These are phyloP conservation scores for Candolleomyces efflorescens DNA, from an alignment of 768 basidiomycete genomes.

Conservation along the genomic window DNA sequence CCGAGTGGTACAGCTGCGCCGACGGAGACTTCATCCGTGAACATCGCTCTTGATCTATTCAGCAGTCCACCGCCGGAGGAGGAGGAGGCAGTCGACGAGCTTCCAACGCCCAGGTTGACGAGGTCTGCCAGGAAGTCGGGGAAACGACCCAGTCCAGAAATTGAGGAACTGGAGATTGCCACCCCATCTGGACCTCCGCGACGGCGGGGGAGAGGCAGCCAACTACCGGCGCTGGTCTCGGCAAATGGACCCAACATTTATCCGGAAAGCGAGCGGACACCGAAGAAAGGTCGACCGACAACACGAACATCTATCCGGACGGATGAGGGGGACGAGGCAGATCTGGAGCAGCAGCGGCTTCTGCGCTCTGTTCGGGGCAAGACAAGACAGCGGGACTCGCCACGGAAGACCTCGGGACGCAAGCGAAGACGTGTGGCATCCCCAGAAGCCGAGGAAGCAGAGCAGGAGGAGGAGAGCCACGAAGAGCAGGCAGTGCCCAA, in stretches of 20 bases:
- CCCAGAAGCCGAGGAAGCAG: conserved; percentile 7
- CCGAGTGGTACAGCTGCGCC: not conserved
- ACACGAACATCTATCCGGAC: not conserved
- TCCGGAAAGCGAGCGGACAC: not conserved
- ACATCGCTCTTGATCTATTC: conserved; percentile 1
- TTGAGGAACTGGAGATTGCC: not conserved
- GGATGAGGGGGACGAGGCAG: not conserved
- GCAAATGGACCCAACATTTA: not conserved
- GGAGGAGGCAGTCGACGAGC: conserved; percentile 16
- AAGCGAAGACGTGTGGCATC: conserved; percentile 5
- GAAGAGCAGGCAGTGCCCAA: not conserved
- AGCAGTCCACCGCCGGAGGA: conserved; percentile 10
- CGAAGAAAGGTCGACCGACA: not conserved
- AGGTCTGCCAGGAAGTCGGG: conserved; percentile 2
- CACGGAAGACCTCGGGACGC: not conserved
- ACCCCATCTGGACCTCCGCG: not conserved
- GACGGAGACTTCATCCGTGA: not conserved
- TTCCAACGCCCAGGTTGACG: conserved; percentile 3
- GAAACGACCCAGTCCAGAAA: not conserved
- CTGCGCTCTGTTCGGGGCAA: conserved; percentile 4
- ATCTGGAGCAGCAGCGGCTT: not conserved
- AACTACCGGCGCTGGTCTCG: not conserved
- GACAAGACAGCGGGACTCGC: not conserved
- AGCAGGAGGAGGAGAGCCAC: conserved; percentile 7
- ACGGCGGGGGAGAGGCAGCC: not conserved